Base-by-base conservation (phyloP, 192 early-diverging fungal genomes). In the Backusella parvicylindrica region DNA sequence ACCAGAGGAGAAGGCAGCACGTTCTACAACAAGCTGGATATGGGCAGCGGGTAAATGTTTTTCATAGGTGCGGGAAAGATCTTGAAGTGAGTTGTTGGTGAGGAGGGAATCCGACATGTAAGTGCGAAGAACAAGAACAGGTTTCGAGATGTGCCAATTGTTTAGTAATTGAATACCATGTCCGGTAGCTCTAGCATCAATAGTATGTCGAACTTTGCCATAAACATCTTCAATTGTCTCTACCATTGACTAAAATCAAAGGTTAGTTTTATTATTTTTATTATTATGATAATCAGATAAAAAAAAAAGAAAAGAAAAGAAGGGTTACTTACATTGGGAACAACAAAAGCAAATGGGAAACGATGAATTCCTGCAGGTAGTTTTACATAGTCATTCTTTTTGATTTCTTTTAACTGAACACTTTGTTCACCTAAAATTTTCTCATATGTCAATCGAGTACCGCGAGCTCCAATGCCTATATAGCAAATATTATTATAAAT, bases 161-260 rank as follows among this genome's bases (percentile, higher is more conserved):
- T 68, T 68, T 23, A 75, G 26, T 12, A 75, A 18, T 15, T 32
- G 64, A 16, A 73, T 23, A 35, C 71, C 71, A 37, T 43, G 11
- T 4, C 77, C 71, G 1, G n/a, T 12, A 26, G 60, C 77, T 43
- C 23, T 23, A 4, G 71, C 77, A 21, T 78, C 77, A 1, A 78
- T 28, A 12, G 66, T 69, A 56, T 78, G 77, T 2, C 47, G 56
- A 5, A 78, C 77, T 31, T 63, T 65, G 9, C 77, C 77, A 63
- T 68, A 73, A 15, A 60, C 64, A 68, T 72, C 65, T 18, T 78
- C 77, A 72, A 78, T 78, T 11, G 77, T 78, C 15, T 78, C 77
- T 13, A 72, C 66, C 11, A 73, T 53, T 16, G 71, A 71, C 75
- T 77, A 70, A 9, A 73, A 50, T 40, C 2, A 47, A 33, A 53